Conservation (phyloP, 768 basidiomycete species). For the Dioszegia crocea region DNA sequence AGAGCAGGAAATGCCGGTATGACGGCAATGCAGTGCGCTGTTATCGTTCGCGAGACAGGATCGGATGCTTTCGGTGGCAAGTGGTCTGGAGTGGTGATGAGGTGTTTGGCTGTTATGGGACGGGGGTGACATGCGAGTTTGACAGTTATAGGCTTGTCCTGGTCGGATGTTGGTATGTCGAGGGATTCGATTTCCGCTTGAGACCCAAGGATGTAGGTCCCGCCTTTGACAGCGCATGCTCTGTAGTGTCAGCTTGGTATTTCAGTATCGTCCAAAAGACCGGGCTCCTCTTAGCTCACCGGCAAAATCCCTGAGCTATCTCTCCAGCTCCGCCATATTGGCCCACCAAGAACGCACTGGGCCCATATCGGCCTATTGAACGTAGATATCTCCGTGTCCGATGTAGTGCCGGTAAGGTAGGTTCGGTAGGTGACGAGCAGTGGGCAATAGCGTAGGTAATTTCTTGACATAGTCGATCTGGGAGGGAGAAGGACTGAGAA, state of each 20-base stretch:
- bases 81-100: slow-evolving; percentile 29
- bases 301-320: slow-evolving; percentile 75
- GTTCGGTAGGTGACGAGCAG: slow-evolving; percentile 61
- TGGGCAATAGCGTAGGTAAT: slow-evolving; percentile 77
- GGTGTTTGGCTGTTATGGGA: slow-evolving; percentile 24
- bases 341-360: slow-evolving; percentile 82
- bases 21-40: slow-evolving; percentile 39
- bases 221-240: slow-evolving; percentile 68
- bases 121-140: slow-evolving; percentile 34
- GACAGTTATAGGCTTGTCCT: slow-evolving; percentile 11
- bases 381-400: slow-evolving; percentile 70
- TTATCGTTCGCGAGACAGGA: neutral
- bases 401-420: slow-evolving; percentile 61
- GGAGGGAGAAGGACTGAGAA: slow-evolving; percentile 61
- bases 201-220: slow-evolving; percentile 53
- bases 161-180: neutral
- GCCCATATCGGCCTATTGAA: slow-evolving; percentile 80
- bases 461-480: slow-evolving; percentile 57
- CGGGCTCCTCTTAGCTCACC: too few species aligned
- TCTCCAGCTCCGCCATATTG: slow-evolving; percentile 93
- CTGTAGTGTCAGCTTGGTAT: slow-evolving; percentile 49
- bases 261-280: slow-evolving; percentile 41
- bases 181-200: slow-evolving; percentile 25
- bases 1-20: slow-evolving; percentile 18
- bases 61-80: slow-evolving; percentile 13